Evolutionary conservation across 1,284 basidiomycete genomes (phyloP).

Genomic region (Boletus mariae): DNA sequence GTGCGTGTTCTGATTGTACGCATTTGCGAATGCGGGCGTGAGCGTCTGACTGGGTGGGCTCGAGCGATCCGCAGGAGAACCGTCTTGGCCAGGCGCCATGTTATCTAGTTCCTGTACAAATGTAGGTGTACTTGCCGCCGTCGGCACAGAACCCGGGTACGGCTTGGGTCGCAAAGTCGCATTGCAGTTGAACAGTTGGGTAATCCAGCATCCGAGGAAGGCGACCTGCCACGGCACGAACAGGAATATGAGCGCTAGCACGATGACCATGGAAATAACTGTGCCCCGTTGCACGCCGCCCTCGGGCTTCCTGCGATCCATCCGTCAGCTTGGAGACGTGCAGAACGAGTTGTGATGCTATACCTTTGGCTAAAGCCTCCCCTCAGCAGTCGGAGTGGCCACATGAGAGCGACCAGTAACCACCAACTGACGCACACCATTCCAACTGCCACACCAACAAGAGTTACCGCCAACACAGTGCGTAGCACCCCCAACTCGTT

Average conservation of each 20-base stretch:
- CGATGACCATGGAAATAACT: constrained; percentile 54
- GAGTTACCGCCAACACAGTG: constrained; percentile 48
- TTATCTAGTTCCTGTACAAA: constrained; percentile 4
- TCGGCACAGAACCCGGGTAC: constrained; percentile 27
- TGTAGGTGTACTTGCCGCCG: constrained; percentile 19
- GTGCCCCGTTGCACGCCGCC: constrained; percentile 43
- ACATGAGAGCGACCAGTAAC: constrained; percentile 43
- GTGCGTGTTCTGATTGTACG: constrained; percentile 52
- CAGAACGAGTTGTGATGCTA: constrained; percentile 10
- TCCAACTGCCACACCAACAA: constrained; percentile 56
- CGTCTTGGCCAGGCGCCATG: background rate
- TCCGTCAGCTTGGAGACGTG: background rate
- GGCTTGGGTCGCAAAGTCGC: constrained; percentile 13
- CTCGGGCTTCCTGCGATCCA: constrained; percentile 34
- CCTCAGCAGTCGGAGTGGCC: constrained; percentile 38
- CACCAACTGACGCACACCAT: constrained; percentile 60
- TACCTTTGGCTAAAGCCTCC: constrained; percentile 41
- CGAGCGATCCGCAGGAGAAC: background rate
- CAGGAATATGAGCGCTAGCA: constrained; percentile 67
- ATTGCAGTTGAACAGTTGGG: constrained; percentile 68
- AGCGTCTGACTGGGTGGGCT: background rate
- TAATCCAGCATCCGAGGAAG: constrained; percentile 76
- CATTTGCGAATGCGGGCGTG: constrained; percentile 19
- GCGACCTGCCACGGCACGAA: constrained; percentile 89
- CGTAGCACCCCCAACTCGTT: constrained; percentile 44